phyloP scores from a whole-genome alignment of 257 asterid species.

The Capsicum chinense region DNA sequence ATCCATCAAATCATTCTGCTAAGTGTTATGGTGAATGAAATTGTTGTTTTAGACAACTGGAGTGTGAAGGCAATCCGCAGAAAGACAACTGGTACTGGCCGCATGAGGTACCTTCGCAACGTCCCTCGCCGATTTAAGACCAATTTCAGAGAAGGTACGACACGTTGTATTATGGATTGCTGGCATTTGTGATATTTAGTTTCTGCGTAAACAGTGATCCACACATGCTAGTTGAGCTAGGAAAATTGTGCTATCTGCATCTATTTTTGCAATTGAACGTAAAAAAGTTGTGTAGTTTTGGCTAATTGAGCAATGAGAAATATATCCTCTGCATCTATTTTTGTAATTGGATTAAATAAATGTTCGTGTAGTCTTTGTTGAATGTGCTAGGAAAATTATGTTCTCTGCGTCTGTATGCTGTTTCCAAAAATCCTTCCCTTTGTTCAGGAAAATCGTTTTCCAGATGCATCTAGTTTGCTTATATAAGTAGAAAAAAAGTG shows the following conservation, averaged over 20 bases:
- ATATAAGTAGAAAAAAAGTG: not conserved
- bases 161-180: not conserved
- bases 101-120: conserved; percentile 76
- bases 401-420: too few species aligned
- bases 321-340: not conserved
- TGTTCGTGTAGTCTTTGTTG: not conserved
- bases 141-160: conserved; percentile 71
- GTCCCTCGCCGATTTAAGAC: conserved; percentile 80
- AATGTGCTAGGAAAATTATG: not conserved
- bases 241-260: too few species aligned
- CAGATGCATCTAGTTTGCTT: too few species aligned
- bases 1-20: not conserved
- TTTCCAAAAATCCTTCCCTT: too few species aligned
- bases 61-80: conserved; percentile 75
- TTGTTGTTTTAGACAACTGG: conserved; percentile 60
- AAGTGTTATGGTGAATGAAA: not conserved
- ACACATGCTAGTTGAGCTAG: not conserved
- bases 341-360: not conserved
- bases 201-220: not conserved
- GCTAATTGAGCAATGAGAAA: not conserved
- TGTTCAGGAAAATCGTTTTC: too few species aligned
- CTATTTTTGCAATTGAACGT: not conserved
- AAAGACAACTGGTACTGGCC: conserved; percentile 77
- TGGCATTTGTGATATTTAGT: not conserved
- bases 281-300: not conserved